Evolutionary conservation across 768 basidiomycete genomes (phyloP).

Genomic region (Gloeophyllum trabeum): DNA sequence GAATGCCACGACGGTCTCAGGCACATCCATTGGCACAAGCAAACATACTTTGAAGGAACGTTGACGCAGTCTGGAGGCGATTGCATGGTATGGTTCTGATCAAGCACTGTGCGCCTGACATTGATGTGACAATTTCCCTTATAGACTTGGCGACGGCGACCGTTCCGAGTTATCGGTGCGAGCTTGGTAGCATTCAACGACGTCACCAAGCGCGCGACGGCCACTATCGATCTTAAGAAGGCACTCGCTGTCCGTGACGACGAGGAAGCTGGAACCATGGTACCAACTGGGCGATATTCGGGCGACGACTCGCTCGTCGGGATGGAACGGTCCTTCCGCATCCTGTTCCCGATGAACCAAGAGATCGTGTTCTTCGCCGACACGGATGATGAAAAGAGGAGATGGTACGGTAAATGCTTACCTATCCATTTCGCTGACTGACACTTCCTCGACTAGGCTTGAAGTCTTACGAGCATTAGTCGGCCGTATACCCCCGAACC

Average conservation of each 20-base stretch:
- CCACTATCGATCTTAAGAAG: constrained; percentile 86
- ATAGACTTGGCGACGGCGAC: constrained; percentile 76
- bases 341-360: constrained; percentile 68
- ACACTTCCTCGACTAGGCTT: constrained; percentile 58
- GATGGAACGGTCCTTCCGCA: constrained; percentile 75
- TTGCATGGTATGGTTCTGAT: constrained; percentile 53
- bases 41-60: constrained; percentile 86
- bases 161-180: constrained; percentile 75
- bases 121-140: neutral
- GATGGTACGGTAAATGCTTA: constrained; percentile 48
- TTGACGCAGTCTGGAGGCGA: constrained; percentile 93
- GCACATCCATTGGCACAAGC: constrained; percentile 90
- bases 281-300: no score
- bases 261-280: constrained; percentile 39
- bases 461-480: constrained; percentile 76
- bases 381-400: constrained; percentile 74
- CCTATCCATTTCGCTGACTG: neutral
- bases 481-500: constrained; percentile 85
- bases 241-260: constrained; percentile 71
- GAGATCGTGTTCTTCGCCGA: constrained; percentile 90
- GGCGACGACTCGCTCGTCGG: constrained; percentile 48
- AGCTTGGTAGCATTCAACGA: constrained; percentile 88
- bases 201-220: constrained; percentile 81
- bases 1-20: constrained; percentile 84
- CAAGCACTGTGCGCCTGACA: neutral